phyloP scores from a whole-genome alignment of 441 rosid genomes.

The Gossypium laxum region DNA sequence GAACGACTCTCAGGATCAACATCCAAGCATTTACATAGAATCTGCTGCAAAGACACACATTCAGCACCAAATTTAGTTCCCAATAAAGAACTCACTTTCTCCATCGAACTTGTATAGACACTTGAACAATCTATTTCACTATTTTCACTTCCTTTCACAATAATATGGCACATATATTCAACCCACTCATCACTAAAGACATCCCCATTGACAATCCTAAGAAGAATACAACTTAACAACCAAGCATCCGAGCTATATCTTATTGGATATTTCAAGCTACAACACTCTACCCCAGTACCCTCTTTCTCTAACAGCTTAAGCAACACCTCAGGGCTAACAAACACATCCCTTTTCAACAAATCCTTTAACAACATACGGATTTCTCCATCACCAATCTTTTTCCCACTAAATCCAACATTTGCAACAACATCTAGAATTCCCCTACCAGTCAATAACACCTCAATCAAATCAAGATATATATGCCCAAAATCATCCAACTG shows the following conservation, averaged over 20 bases:
- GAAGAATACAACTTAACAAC: conserved; percentile 54
- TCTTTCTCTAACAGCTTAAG: conserved; percentile 35
- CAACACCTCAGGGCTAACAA: conserved; percentile 61
- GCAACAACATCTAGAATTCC: conserved; percentile 16
- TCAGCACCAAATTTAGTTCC: conserved; percentile 29
- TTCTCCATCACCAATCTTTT: conserved; percentile 28
- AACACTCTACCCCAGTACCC: conserved; percentile 20
- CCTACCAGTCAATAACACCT: conserved; percentile 40
- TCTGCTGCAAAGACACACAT: conserved; percentile 27
- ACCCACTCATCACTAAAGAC: conserved; percentile 30
- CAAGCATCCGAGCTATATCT: conserved; percentile 55
- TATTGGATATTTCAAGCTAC: conserved; percentile 21
- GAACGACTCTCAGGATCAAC: conserved; percentile 52
- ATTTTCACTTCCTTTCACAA: conserved; percentile 21
- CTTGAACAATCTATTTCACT: conserved; percentile 25
- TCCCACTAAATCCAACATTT: conserved; percentile 20
- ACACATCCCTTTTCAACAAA: conserved; percentile 27
- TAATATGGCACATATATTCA: conserved; percentile 26
- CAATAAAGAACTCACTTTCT: conserved; percentile 31
- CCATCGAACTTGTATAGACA: conserved; percentile 27
- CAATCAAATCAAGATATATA: conserved; percentile 41
- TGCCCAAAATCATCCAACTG: conserved; percentile 54
- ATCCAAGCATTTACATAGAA: conserved; percentile 46
- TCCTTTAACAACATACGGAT: conserved; percentile 23
- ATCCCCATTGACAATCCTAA: conserved; percentile 45